Evolutionary conservation across 345 rosid genomes (phyloP).

Genomic region (Euphorbia peplus): DNA sequence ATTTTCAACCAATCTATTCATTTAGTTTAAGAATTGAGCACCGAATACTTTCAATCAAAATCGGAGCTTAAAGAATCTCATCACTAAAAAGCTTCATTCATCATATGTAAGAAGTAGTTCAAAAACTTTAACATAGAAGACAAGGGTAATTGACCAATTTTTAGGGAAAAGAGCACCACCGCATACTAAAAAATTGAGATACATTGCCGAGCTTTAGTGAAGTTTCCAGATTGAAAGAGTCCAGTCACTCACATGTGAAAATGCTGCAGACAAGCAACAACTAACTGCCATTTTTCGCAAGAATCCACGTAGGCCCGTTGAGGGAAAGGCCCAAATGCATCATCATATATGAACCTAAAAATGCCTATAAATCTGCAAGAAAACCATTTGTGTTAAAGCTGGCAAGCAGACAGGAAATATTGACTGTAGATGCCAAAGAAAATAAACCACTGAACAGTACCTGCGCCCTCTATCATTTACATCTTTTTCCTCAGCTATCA

Average conservation of each 20-base stretch:
- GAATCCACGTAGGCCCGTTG: slow-evolving; percentile 95
- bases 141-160: background rate
- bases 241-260: slow-evolving; percentile 69
- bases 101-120: background rate
- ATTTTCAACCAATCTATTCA: background rate
- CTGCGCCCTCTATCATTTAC: slow-evolving; percentile 82
- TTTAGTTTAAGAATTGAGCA: background rate
- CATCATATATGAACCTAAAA: slow-evolving; percentile 84
- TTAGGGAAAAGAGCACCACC: background rate
- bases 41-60: background rate
- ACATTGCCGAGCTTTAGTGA: background rate
- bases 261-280: slow-evolving; percentile 88
- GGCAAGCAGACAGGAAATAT: slow-evolving; percentile 18
- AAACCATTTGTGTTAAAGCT: slow-evolving; percentile 21
- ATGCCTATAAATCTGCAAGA: slow-evolving; percentile 84
- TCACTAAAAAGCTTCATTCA: background rate
- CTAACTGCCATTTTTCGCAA: slow-evolving; percentile 92
- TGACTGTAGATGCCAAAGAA: slow-evolving; percentile 6
- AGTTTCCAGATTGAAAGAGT: background rate
- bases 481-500: slow-evolving; percentile 87
- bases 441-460: slow-evolving; percentile 36
- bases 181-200: background rate
- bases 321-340: slow-evolving; percentile 88
- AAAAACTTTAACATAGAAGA: background rate
- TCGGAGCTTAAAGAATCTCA: background rate